Evolutionary conservation across 345 rosid genomes (phyloP), one percentile per base, ranked within the genome.

Genomic region (Bruguiera parviflora): DNA sequence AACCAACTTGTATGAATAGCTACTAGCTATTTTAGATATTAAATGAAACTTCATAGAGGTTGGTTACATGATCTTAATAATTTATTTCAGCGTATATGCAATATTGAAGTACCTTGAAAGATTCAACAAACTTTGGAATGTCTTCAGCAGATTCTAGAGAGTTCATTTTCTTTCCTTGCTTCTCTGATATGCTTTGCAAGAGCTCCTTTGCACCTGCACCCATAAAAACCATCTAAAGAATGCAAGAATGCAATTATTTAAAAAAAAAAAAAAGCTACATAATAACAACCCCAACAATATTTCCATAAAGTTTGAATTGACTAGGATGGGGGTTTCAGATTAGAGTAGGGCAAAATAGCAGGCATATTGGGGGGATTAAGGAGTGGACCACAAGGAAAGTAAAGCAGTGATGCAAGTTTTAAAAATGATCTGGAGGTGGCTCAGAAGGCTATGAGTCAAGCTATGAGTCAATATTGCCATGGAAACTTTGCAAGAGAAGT

Each of bases 141-240:
- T 91, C 92, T 73, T 84, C 80, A 2, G 83, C 91, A 31, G 97
- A 94, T 86, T 91, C 98, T 59, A 61, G 74, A 21, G 97, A 71
- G 81, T 64, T 85, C 98, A 91, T 91, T 70, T 94, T 84, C 82
- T 75, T 86, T 71, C 97, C 97, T 70, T 91, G 95, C 84, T 84
- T 94, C 76, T 91, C 97, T 11, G 98, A 94, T 55, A 94, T 77
- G 75, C 80, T 89, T 58, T 75, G 88, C 74, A 94, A 72, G 52
- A 94, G 70, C 79, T 94, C 96, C 67, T 89, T 91, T 53, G 91
- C 92, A 61, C 97, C 98, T 94, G 81, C 74, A 84, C 70, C 73
- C 67, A 71, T 39, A 55, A 31, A 16, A 57, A 35, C 53, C 66
- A 63, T 66, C 29, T 59, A 61, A 55, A 77, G 51, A 56, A 71